Evolutionary conservation across 1,284 basidiomycete species (phyloP).

Genomic region (Hymenochaete sp.): DNA sequence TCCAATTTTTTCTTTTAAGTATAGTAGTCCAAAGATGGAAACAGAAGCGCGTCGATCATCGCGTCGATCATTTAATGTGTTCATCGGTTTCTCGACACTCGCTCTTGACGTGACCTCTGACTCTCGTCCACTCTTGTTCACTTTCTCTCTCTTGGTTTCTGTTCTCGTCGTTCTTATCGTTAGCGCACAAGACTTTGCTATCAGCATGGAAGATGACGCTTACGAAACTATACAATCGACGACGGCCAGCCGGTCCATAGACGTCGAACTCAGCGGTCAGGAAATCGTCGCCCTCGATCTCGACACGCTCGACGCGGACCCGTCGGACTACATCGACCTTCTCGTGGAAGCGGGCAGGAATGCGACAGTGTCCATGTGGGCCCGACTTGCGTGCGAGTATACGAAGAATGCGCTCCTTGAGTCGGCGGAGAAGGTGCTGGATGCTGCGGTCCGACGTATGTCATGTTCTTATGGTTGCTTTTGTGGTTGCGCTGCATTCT

Average conservation of each 20-base stretch:
- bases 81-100: too few species aligned
- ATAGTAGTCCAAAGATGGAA: too few species aligned
- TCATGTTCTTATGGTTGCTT: constrained; percentile 19
- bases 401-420: constrained; percentile 61
- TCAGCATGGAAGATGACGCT: constrained; percentile 15
- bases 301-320: constrained; percentile 65
- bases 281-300: constrained; percentile 76
- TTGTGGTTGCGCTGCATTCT: too few species aligned
- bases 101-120: too few species aligned
- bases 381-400: constrained; percentile 68
- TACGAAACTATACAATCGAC: constrained; percentile 7
- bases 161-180: too few species aligned
- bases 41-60: too few species aligned
- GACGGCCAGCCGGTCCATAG: constrained; percentile 19
- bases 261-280: constrained; percentile 65
- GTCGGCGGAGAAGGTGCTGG: constrained; percentile 58
- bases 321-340: constrained; percentile 64
- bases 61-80: too few species aligned
- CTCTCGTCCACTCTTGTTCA: too few species aligned
- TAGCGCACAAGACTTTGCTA: too few species aligned
- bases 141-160: too few species aligned
- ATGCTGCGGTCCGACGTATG: constrained; percentile 54
- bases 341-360: constrained; percentile 50
- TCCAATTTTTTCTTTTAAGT: too few species aligned
- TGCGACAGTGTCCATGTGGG: constrained; percentile 66